phyloP scores from a whole-genome alignment of 139 green algal genomes.

The Picochlorum sp. region DNA sequence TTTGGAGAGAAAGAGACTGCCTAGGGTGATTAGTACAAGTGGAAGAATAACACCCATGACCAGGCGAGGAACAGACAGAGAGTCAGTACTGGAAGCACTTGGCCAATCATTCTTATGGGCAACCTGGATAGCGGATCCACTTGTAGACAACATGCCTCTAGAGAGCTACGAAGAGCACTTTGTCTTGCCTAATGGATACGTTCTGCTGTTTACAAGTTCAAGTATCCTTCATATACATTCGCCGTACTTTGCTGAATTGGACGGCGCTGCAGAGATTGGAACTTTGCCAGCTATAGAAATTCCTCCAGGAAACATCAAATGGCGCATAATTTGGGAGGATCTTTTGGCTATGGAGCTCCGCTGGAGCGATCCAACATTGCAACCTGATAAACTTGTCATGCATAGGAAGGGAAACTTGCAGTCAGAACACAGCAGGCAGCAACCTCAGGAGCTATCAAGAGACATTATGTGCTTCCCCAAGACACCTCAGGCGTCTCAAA shows the following conservation, averaged over 20 bases:
- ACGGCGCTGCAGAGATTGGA: constrained; percentile 34
- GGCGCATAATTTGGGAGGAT: constrained; percentile 47
- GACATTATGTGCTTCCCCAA: constrained; percentile 58
- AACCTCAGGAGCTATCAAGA: constrained; percentile 40
- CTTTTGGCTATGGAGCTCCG: constrained; percentile 45
- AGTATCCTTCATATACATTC: constrained; percentile 54
- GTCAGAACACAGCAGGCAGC: not conserved
- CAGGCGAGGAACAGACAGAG: constrained; percentile 2
- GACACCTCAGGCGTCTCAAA: constrained; percentile 49
- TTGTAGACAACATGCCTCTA: not conserved
- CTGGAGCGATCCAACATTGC: constrained; percentile 9
- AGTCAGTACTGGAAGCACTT: constrained; percentile 34
- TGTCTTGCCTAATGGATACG: constrained; percentile 51
- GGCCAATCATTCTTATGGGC: constrained; percentile 57
- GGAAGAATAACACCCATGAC: constrained; percentile 54
- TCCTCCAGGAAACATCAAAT: constrained; percentile 25
- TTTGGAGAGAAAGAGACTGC: constrained; percentile 36
- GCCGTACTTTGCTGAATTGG: constrained; percentile 47
- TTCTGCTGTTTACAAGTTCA: constrained; percentile 63
- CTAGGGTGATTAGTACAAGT: constrained; percentile 66
- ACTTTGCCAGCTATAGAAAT: not conserved
- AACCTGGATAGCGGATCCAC: constrained; percentile 12
- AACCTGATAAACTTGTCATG: constrained; percentile 53
- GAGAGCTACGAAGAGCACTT: constrained; percentile 75
- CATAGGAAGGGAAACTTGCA: constrained; percentile 52